Percentiles rank a stretch among this genome's conserved stretches.
These are phyloP conservation scores for Emericellopsis cladophorae DNA, from an alignment of 2,329 filamentous ascomycete genomes.

Conservation along the genomic window DNA sequence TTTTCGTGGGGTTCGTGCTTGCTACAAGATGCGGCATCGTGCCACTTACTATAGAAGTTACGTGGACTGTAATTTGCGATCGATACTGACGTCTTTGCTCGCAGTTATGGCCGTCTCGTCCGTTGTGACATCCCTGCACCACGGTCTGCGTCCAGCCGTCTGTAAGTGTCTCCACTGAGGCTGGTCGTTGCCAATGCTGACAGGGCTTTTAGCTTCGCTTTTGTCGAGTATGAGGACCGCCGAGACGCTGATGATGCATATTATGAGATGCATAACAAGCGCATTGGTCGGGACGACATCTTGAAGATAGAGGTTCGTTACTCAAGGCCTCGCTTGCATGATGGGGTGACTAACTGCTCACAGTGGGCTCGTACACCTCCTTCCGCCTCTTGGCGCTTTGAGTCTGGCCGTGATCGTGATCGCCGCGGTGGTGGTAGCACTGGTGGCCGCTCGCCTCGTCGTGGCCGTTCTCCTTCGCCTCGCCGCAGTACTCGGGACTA, in stretches of 20 bases:
- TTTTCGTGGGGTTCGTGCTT: no score
- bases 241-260: slow-evolving; percentile 98
- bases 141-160: slow-evolving; percentile 80
- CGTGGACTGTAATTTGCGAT: no score
- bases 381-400: slow-evolving; percentile 96
- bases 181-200: background rate
- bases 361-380: slow-evolving; percentile 98
- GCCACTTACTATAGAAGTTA: no score
- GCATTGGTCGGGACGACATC: slow-evolving; percentile 86
- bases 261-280: slow-evolving; percentile 99
- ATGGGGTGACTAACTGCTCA: background rate
- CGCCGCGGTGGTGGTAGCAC: slow-evolving; percentile 23
- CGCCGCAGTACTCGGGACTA: slow-evolving; percentile 67
- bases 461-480: slow-evolving; percentile 65
- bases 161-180: slow-evolving; percentile 51
- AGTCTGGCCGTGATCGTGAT: slow-evolving; percentile 72
- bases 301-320: slow-evolving; percentile 85
- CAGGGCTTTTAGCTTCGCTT: slow-evolving; percentile 59
- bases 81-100: background rate
- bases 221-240: slow-evolving; percentile 97
- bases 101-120: slow-evolving; percentile 89
- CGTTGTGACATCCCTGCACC: slow-evolving; percentile 97
- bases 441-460: slow-evolving; percentile 49
- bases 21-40: no score
- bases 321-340: no score